These are phyloP conservation scores for Eucalyptus polybractea DNA, from an alignment of 345 rosid genomes.

Conservation along the genomic window DNA sequence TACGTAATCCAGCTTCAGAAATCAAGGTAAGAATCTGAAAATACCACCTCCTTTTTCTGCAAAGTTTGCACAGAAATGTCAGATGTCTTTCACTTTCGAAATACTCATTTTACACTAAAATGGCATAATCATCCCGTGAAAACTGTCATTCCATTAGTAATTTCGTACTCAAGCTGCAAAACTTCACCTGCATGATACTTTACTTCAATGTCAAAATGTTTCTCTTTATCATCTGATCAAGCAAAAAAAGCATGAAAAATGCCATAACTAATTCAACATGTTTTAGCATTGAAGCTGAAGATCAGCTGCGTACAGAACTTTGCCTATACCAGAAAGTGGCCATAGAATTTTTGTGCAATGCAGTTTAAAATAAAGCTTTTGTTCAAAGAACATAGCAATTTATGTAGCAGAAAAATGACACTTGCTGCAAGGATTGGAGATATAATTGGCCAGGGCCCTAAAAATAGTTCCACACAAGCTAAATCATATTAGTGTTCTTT, in stretches of 20 bases:
- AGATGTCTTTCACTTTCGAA: neutral
- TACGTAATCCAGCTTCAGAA: neutral
- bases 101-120: neutral
- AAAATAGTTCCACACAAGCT: neutral
- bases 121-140: neutral
- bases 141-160: neutral
- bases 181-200: neutral
- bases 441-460: neutral
- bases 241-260: neutral
- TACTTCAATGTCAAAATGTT: neutral
- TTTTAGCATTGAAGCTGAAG: neutral
- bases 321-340: neutral
- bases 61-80: neutral
- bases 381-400: neutral
- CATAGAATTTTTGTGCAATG: neutral
- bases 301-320: neutral
- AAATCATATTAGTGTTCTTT: neutral
- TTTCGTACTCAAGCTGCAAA: neutral
- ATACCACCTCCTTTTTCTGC: neutral
- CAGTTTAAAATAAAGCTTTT: neutral
- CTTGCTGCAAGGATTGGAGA: neutral
- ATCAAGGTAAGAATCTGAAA: neutral
- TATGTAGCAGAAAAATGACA: neutral
- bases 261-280: neutral
- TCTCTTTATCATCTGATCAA: neutral